These are phyloP conservation scores for Ustilago bromivora DNA, from an alignment of 1,284 basidiomycete species.

Conservation along the genomic window DNA sequence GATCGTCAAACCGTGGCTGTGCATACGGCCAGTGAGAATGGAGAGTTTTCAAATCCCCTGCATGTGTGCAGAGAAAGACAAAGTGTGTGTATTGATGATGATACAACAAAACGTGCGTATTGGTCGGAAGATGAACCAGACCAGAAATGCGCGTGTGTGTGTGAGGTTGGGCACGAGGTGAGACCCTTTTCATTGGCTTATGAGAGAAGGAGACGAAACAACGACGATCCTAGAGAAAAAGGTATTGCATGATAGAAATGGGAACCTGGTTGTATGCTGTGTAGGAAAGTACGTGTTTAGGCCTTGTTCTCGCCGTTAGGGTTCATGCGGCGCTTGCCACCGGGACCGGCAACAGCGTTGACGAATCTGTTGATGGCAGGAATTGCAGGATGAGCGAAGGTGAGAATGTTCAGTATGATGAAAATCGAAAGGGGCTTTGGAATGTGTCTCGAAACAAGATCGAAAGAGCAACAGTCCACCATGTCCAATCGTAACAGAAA, in stretches of 20 bases:
- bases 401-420: slow-evolving; percentile 7
- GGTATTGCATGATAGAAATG: slow-evolving; percentile 3
- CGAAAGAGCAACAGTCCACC: not conserved
- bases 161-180: not conserved
- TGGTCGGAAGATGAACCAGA: slow-evolving; percentile 11
- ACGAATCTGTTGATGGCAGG: slow-evolving; percentile 78
- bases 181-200: slow-evolving; percentile 19
- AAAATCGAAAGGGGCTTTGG: not conserved
- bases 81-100: slow-evolving; percentile 15
- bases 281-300: slow-evolving; percentile 8
- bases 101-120: slow-evolving; percentile 15
- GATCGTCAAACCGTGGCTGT: not conserved
- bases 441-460: not conserved
- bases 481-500: not conserved
- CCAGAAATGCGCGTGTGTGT: slow-evolving; percentile 13
- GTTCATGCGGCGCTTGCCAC: slow-evolving; percentile 92
- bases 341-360: slow-evolving; percentile 88
- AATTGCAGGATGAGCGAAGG: not conserved
- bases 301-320: slow-evolving; percentile 67
- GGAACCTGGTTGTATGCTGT: slow-evolving; percentile 10
- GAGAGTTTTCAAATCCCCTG: not conserved
- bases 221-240: slow-evolving; percentile 22
- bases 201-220: not conserved
- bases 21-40: not conserved
- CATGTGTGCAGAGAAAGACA: not conserved